Evolutionary conservation across 139 green algal species (phyloP).

Genomic region (Volvox africanus): DNA sequence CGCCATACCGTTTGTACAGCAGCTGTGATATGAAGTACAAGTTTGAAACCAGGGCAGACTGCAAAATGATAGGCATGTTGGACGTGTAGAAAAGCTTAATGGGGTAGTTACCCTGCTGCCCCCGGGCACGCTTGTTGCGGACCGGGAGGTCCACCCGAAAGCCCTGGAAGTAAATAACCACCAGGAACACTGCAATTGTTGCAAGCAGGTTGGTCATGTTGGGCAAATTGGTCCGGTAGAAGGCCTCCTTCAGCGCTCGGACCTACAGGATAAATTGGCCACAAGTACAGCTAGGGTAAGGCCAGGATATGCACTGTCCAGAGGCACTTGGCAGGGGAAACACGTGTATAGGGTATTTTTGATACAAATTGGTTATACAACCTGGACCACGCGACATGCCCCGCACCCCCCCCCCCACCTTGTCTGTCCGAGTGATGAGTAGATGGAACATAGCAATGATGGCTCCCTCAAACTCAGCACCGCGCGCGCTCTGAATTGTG

Average conservation of each 20-base stretch:
- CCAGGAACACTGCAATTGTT: constrained; percentile 96
- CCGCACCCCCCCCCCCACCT: constrained; percentile 65
- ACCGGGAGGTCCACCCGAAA: constrained; percentile 99
- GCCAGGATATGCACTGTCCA: too few species aligned
- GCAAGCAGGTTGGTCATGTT: constrained; percentile 98
- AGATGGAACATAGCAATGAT: constrained; percentile 98
- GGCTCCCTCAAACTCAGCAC: constrained; percentile 98
- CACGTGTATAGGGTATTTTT: too few species aligned
- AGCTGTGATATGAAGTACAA: constrained; percentile 99
- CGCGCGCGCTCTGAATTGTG: constrained; percentile 86
- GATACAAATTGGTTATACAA: too few species aligned
- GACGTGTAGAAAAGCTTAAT: constrained; percentile 99
- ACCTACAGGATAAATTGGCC: too few species aligned
- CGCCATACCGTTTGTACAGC: constrained; percentile 95
- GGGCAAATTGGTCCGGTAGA: constrained; percentile 97
- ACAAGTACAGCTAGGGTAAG: too few species aligned
- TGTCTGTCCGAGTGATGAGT: constrained; percentile 94
- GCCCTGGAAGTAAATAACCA: constrained; percentile 93
- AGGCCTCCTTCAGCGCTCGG: constrained; percentile 95
- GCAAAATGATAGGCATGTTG: constrained; percentile 99
- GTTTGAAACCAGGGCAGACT: constrained; percentile 98
- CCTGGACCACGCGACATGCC: too few species aligned
- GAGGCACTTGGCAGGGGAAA: too few species aligned
- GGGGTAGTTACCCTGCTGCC: constrained; percentile 92
- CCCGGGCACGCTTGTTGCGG: constrained; percentile 91